Conservation (phyloP, 306 rosid genomes). For the Trifolium fragiferum region DNA sequence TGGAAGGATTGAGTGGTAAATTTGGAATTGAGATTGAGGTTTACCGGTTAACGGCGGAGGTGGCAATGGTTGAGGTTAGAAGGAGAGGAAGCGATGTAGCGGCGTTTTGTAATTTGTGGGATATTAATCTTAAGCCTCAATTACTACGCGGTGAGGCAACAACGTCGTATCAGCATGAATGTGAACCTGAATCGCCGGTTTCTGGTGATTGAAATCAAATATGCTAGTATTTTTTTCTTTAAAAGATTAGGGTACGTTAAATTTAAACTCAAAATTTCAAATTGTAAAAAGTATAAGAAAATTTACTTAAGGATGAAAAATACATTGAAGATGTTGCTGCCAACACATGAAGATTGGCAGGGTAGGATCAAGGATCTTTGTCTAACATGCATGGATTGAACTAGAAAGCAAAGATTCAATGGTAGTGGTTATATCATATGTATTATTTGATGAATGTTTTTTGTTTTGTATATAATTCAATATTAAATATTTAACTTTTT, state of each 20-base stretch:
- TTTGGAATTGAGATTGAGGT: constrained; percentile 44
- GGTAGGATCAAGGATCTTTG: background rate
- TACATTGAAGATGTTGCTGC: background rate
- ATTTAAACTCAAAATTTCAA: background rate
- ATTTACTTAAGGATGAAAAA: background rate
- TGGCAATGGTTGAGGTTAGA: constrained; percentile 44
- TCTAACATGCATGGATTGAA: background rate
- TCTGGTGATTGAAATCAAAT: background rate
- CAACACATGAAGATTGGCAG: constrained; percentile 15
- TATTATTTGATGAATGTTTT: background rate
- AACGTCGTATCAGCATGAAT: constrained; percentile 9
- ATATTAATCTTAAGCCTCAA: constrained; percentile 45
- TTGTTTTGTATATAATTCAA: background rate
- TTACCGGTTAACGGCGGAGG: constrained; percentile 43
- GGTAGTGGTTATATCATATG: background rate
- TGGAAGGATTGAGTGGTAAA: constrained; percentile 45
- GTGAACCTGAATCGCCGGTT: constrained; percentile 3
- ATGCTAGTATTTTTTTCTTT: background rate
- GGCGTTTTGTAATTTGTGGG: constrained; percentile 35
- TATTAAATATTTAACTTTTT: background rate
- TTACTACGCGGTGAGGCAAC: constrained; percentile 35
- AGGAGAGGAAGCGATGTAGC: constrained; percentile 26
- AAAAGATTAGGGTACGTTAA: background rate
- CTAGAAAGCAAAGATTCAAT: background rate
- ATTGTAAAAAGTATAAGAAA: constrained; percentile 11